Percentiles rank a stretch among this genome's conserved stretches.
Evolutionary conservation across 2,329 filamentous ascomycete genomes (phyloP).

Genomic region (Phoma sp.): DNA sequence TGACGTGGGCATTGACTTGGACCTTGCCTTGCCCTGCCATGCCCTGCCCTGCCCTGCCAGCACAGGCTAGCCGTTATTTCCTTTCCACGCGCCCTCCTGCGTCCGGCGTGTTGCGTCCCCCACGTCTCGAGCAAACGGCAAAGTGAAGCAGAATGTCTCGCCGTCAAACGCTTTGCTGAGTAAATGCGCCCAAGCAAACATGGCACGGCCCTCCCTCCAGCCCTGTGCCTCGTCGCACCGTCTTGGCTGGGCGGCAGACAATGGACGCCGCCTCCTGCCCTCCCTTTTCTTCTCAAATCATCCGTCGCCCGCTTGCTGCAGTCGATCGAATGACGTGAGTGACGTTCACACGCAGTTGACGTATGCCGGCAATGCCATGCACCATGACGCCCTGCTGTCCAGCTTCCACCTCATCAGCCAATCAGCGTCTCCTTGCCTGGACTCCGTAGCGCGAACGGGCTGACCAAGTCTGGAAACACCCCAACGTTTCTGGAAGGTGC

Average conservation of each 20-base stretch:
- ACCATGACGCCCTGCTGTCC: constrained; percentile 10
- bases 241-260: constrained; percentile 17
- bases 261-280: background rate
- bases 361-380: constrained; percentile 10
- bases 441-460: constrained; percentile 5
- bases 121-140: constrained; percentile 20
- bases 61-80: constrained; percentile 7
- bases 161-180: constrained; percentile 12
- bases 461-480: background rate
- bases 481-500: constrained; percentile 10
- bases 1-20: constrained; percentile 1
- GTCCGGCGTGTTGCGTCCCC: background rate
- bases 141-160: constrained; percentile 1
- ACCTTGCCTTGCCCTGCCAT: no score
- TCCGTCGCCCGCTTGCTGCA: background rate
- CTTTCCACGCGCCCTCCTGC: constrained; percentile 1
- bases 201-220: constrained; percentile 5
- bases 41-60: background rate
- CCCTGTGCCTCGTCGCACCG: constrained; percentile 15
- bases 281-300: no score
- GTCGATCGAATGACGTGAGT: background rate
- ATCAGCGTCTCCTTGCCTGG: constrained; percentile 7
- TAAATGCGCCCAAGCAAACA: constrained; percentile 3
- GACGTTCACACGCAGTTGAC: constrained; percentile 9
- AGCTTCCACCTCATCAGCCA: background rate